Evolutionary conservation across 345 rosid genomes (phyloP).

Genomic region (Gossypium rotundifolium): DNA sequence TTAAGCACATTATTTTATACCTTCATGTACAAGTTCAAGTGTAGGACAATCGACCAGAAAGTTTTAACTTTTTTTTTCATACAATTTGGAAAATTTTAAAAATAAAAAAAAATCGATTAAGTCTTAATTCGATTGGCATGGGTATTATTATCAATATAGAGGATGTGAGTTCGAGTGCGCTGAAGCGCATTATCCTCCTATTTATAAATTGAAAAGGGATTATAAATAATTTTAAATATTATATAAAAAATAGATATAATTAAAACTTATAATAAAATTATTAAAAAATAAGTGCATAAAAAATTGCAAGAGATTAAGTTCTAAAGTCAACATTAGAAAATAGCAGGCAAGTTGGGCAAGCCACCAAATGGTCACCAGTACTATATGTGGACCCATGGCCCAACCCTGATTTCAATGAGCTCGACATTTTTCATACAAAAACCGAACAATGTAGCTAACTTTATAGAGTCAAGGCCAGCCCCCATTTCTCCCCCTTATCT

Average conservation of each 20-base stretch:
- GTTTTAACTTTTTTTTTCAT: too few species aligned
- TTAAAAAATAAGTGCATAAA: neutral
- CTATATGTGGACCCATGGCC: neutral
- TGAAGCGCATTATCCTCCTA: accelerated
- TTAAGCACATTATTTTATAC: too few species aligned
- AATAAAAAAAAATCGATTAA: too few species aligned
- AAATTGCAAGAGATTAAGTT: neutral
- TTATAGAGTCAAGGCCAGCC: neutral
- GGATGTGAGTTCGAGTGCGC: too few species aligned
- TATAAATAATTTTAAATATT: too few species aligned
- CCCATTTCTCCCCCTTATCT: neutral
- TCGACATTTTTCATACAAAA: neutral
- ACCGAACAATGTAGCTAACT: neutral
- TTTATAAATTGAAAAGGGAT: accelerated
- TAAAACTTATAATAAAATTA: neutral
- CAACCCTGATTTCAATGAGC: neutral
- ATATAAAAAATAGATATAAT: neutral
- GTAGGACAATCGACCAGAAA: too few species aligned
- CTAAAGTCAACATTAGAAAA: neutral
- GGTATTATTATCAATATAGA: accelerated
- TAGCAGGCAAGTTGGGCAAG: neutral
- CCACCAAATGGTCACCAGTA: neutral
- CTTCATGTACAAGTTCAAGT: too few species aligned
- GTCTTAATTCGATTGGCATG: too few species aligned
- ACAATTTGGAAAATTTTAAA: too few species aligned